Percentiles rank a stretch among this genome's conserved stretches.
Conservation (phyloP, 2,329 filamentous ascomycete species). For the Colletotrichum eleusines region DNA sequence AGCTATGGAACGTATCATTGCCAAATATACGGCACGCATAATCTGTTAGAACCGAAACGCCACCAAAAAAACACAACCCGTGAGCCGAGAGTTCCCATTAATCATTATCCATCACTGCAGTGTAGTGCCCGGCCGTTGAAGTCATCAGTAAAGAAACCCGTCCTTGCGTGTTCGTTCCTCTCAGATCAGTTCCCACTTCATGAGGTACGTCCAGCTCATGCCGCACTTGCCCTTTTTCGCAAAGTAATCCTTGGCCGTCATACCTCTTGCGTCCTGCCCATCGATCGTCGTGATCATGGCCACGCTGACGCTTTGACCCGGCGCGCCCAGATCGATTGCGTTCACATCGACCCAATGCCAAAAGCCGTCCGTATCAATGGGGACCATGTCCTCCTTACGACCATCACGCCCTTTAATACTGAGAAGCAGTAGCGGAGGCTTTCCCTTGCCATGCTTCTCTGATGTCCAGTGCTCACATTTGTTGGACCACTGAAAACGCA, state of each 20-base stretch:
- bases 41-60: not conserved
- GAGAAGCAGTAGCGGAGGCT: constrained; percentile 77
- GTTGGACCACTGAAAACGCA: constrained; percentile 85
- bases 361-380: constrained; percentile 81
- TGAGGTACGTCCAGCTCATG: constrained; percentile 60
- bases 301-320: constrained; percentile 76
- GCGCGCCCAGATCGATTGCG: constrained; percentile 72
- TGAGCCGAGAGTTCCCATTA: constrained; percentile 15
- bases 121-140: constrained; percentile 22
- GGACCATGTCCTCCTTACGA: constrained; percentile 73
- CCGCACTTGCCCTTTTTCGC: constrained; percentile 57
- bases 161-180: not conserved
- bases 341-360: constrained; percentile 86
- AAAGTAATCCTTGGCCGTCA: constrained; percentile 61
- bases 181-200: constrained; percentile 64
- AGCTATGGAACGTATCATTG: not conserved
- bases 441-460: constrained; percentile 74
- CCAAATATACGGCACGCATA: not conserved
- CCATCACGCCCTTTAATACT: constrained; percentile 75
- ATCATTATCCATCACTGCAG: constrained; percentile 24
- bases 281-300: constrained; percentile 68
- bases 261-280: constrained; percentile 60
- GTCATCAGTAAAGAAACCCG: constrained; percentile 9
- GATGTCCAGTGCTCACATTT: constrained; percentile 86
- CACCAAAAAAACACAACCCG: not conserved